Evolutionary conservation across 1,284 basidiomycete species (phyloP), one percentile per base, ranked within the genome.

Genomic region (Leccinum pachyderme): DNA sequence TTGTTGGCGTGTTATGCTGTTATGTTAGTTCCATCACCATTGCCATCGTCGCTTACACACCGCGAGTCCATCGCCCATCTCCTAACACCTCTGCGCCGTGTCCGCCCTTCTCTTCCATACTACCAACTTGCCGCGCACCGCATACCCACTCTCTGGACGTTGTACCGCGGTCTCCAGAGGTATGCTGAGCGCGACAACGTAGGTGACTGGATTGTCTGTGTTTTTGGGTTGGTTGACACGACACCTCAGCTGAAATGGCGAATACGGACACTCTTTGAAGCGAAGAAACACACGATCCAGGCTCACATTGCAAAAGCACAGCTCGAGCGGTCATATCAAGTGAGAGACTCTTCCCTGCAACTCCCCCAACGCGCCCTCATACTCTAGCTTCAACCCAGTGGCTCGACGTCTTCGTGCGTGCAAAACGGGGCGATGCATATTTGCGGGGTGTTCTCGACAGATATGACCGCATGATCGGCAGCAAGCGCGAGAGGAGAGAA

Each of bases 41-140:
- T 62, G 33, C 22, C 62, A 4, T 56, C 60, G 13, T 84, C 82
- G 7, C 61, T 79, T 22, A 69, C 68, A 7, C 81, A 82, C 60
- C 81, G 85, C n/a, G 71, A 77, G 39, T 75, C 75, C 12, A 70
- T 87, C 28, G 78, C 81, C 0, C 59, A 68, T 46, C 71, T 81
- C n/a, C 63, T 89, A n/a, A 79, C 82, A 3, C 72, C 79, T 32
- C 69, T 89, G 0, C 76, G 79, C 35, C 80, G 82, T 29, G 73
- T 82, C 2, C 77, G 81, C n/a, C 81, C 87, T 7, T 74, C 77
- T 13, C 76, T 81, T 4, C 84, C 89, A 5, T 92, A 94, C 68
- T 92, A 80, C 65, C 68, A 80, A 48, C 83, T 93, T 41, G 74
- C 77, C 0, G 83, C 82, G 0, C 93, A 95, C 68, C 82, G 86